phyloP scores from a whole-genome alignment of 768 basidiomycete genomes.

The Tulasnella calospora region DNA sequence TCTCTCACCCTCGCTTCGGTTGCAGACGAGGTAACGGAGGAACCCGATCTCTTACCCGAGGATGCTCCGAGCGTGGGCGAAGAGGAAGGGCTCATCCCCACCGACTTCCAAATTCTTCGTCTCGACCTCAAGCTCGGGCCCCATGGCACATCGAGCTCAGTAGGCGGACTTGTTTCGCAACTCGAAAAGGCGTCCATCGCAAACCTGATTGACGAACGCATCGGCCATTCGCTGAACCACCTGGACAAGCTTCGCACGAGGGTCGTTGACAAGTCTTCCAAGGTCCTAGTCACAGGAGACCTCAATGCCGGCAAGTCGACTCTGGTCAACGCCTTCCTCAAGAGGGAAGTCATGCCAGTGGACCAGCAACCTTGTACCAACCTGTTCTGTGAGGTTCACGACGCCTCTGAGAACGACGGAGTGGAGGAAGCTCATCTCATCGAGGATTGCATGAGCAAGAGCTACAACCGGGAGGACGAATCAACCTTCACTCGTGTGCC shows the following conservation, averaged over 20 bases:
- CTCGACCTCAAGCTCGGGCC: conserved; percentile 90
- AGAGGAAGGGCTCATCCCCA: conserved; percentile 33
- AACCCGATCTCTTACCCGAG: conserved; percentile 43
- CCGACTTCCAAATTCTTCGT: conserved; percentile 81
- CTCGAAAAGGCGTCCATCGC: conserved; percentile 92
- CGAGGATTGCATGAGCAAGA: conserved; percentile 48
- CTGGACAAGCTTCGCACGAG: conserved; percentile 80
- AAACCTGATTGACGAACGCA: conserved; percentile 81
- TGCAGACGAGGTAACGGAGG: conserved; percentile 44
- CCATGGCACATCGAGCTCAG: conserved; percentile 55
- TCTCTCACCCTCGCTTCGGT: conserved; percentile 48
- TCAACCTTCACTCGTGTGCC: conserved; percentile 68
- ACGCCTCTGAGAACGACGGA: conserved; percentile 73
- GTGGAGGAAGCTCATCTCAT: conserved; percentile 82
- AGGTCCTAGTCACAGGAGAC: conserved; percentile 96
- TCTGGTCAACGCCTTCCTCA: conserved; percentile 90
- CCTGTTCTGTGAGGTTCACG: conserved; percentile 94
- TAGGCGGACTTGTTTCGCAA: conserved; percentile 75
- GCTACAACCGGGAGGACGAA: conserved; percentile 66
- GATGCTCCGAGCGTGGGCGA: conserved; percentile 31
- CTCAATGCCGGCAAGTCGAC: conserved; percentile 98
- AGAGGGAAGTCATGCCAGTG: conserved; percentile 88
- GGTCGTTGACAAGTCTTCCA: conserved; percentile 85
- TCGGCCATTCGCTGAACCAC: conserved; percentile 67
- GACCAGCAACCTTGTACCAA: conserved; percentile 98